Conservation (phyloP, 2,329 filamentous ascomycete genomes). For the Alternaria metachromatica region DNA sequence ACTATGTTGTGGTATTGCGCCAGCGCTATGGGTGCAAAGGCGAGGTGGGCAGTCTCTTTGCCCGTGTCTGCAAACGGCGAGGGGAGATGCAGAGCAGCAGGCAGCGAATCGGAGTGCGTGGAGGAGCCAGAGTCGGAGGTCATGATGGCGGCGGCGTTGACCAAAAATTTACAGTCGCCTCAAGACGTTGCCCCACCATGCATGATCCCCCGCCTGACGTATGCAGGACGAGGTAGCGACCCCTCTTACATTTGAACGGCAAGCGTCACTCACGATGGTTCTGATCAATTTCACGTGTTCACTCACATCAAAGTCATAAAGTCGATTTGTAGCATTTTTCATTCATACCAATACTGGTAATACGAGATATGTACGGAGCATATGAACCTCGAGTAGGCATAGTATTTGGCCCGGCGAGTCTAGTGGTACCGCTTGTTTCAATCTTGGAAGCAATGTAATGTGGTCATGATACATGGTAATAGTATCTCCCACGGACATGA, state of each 20-base stretch:
- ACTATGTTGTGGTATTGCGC: constrained; percentile 33
- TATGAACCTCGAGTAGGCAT: constrained; percentile 40
- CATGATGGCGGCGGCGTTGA: constrained; percentile 7
- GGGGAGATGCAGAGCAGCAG: neutral
- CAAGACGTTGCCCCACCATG: constrained; percentile 5
- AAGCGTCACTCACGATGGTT: neutral
- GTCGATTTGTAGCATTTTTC: neutral
- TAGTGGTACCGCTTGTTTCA: constrained; percentile 37
- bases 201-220: neutral
- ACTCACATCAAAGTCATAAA: neutral
- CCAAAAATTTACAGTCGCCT: constrained; percentile 9
- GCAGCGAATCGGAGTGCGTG: constrained; percentile 11
- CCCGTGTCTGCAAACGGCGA: constrained; percentile 8
- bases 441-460: constrained; percentile 49
- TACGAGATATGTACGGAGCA: constrained; percentile 30
- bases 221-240: neutral
- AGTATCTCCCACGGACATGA: constrained; percentile 49
- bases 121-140: constrained; percentile 13
- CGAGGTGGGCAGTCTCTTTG: constrained; percentile 14
- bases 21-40: constrained; percentile 30
- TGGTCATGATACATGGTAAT: constrained; percentile 43
- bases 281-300: neutral
- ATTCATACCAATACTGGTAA: neutral
- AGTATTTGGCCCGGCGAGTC: constrained; percentile 37
- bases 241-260: neutral